Evolutionary conservation across 2,329 filamentous ascomycete genomes (phyloP).

Genomic region (Aureobasidium namibiae): DNA sequence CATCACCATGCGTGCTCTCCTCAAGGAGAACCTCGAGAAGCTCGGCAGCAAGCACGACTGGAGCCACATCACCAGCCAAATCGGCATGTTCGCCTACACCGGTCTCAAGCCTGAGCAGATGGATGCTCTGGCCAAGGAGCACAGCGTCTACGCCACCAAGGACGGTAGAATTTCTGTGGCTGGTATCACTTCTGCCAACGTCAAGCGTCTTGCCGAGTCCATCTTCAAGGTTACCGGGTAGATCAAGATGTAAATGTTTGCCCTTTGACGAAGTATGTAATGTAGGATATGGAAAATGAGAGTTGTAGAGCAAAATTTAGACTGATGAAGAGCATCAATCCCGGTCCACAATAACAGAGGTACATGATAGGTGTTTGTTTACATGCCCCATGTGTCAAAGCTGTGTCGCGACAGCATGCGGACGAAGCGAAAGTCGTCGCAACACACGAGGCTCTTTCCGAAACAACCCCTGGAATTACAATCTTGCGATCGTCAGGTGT

Average conservation of each 20-base stretch:
- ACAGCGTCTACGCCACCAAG: conserved; percentile 96
- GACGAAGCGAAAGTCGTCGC: neutral
- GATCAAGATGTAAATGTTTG: neutral
- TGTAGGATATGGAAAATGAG: conserved; percentile 12
- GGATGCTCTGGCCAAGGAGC: conserved; percentile 83
- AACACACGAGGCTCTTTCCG: neutral
- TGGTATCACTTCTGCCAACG: conserved; percentile 72
- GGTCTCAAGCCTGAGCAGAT: conserved; percentile 87
- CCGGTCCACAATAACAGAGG: neutral
- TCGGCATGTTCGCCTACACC: conserved; percentile 99
- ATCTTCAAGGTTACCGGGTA: conserved; percentile 75
- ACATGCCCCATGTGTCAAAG: neutral
- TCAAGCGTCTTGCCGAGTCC: conserved; percentile 70
- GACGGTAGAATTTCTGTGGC: conserved; percentile 81
- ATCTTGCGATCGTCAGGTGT: neutral
- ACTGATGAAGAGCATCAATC: neutral
- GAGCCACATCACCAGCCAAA: conserved; percentile 97
- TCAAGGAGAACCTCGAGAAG: conserved; percentile 91
- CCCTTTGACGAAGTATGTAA: neutral
- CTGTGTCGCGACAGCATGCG: neutral
- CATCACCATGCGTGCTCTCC: conserved; percentile 91
- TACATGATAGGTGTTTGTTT: neutral
- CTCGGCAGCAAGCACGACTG: conserved; percentile 95
- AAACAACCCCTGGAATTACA: neutral
- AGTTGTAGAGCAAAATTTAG: conserved; percentile 2